Percentiles rank a stretch among this genome's conserved stretches.
These are phyloP conservation scores for Nymphaea thermarum DNA, from an alignment of 164 flowering plant genomes.

Conservation along the genomic window DNA sequence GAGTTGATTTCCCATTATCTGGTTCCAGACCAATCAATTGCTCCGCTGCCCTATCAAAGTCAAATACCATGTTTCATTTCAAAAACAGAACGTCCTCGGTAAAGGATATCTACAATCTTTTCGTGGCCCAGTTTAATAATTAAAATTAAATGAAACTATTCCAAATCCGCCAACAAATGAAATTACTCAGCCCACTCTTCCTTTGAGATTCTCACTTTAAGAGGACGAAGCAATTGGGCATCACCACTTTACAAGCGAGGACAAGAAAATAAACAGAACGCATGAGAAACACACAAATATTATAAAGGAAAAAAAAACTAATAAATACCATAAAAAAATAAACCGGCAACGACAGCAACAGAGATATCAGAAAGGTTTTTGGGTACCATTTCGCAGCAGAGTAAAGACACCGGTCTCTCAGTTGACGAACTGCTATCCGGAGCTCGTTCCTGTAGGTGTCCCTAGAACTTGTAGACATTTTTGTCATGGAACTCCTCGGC, in stretches of 20 bases:
- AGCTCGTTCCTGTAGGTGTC: constrained; percentile 75
- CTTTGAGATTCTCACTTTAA: not conserved
- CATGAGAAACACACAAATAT: too few relatives aligned
- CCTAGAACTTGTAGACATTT: constrained; percentile 26
- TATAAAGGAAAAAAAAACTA: not conserved
- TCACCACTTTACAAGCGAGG: not conserved
- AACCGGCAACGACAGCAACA: not conserved
- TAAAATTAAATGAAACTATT: too few relatives aligned
- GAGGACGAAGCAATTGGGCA: not conserved
- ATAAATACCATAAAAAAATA: not conserved
- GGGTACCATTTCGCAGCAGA: constrained; percentile 86
- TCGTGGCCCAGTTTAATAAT: too few relatives aligned
- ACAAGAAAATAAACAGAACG: not conserved
- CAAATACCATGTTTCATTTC: not conserved
- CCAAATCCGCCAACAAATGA: too few relatives aligned
- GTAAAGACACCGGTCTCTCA: constrained; percentile 89
- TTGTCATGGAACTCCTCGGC: not conserved
- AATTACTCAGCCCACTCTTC: too few relatives aligned
- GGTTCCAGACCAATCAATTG: constrained; percentile 88
- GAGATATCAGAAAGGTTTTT: constrained; percentile 1
- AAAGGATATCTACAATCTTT: not conserved
- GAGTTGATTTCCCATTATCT: constrained; percentile 57
- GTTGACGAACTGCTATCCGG: constrained; percentile 74
- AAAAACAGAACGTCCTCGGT: not conserved
- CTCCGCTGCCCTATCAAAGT: constrained; percentile 70